Percentiles rank a stretch among this genome's conserved stretches.
phyloP scores from a whole-genome alignment of 192 early-diverging fungal species.

The Thamnidium elegans region DNA sequence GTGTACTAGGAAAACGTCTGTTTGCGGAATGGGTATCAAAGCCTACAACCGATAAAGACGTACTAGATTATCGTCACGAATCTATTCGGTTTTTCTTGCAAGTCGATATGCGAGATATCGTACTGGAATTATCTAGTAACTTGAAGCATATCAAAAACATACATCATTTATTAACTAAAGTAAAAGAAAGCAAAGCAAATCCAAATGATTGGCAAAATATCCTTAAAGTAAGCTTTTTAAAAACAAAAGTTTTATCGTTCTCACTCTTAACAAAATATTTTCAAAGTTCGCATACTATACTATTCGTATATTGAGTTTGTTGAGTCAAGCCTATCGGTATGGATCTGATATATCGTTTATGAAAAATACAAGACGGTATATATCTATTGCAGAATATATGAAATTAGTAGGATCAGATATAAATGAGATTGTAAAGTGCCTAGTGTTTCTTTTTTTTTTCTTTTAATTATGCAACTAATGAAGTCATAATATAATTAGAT shows the following conservation, averaged over 20 bases:
- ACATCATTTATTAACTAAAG: slow-evolving; percentile 18
- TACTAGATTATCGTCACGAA: slow-evolving; percentile 52
- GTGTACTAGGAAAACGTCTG: slow-evolving; percentile 51
- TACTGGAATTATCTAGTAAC: slow-evolving; percentile 39
- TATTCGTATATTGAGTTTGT: slow-evolving; percentile 44
- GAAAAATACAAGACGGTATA: neutral
- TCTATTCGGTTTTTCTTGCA: slow-evolving; percentile 52
- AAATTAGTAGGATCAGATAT: slow-evolving; percentile 53
- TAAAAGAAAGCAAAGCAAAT: slow-evolving; percentile 46
- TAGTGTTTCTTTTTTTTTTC: too few species aligned
- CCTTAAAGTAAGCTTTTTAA: slow-evolving; percentile 45
- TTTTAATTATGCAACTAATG: too few species aligned
- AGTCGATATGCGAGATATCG: slow-evolving; percentile 40
- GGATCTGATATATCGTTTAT: slow-evolving; percentile 8
- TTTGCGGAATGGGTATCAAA: slow-evolving; percentile 68
- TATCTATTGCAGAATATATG: slow-evolving; percentile 45
- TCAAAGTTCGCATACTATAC: slow-evolving; percentile 57
- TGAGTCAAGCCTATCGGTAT: slow-evolving; percentile 21
- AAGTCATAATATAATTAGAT: slow-evolving; percentile 40
- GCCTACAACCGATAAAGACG: slow-evolving; percentile 49
- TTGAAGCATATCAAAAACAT: slow-evolving; percentile 45
- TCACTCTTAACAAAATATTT: slow-evolving; percentile 48
- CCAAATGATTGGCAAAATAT: slow-evolving; percentile 60
- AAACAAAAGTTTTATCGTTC: slow-evolving; percentile 49
- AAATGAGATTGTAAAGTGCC: slow-evolving; percentile 50